Base-by-base conservation (phyloP, 305 asterid genomes). In the Solanum hybrid region DNA sequence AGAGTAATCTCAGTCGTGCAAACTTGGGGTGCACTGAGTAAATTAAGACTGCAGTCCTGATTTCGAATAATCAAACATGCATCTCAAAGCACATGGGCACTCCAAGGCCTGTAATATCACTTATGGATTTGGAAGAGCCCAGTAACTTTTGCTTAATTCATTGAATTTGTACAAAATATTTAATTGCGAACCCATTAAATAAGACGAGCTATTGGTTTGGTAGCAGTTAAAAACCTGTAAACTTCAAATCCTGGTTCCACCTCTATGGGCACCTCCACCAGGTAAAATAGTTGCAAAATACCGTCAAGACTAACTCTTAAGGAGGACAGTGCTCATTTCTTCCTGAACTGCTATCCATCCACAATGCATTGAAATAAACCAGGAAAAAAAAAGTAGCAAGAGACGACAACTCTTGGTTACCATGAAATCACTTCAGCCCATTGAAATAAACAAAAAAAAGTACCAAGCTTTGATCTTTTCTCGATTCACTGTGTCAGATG, bases 341-440 rank as follows among this genome's bases (percentile, higher is more conserved):
- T 79, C n/a, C 11, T 24, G 16, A 26, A 37, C 35, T 79, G 31
- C 56, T 79, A n/a, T 38, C n/a, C 31, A 17, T 79, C 10, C 85
- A 36, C 85, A 79, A 36, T 79, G 60, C 10, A 32, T 76, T 76
- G 42, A 76, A 32, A 32, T 31, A 32, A 76, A 76, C 17, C 32
- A 71, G 7, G 8, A 14, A 10, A 71, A 31, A 16, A 38, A 81
- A 76, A 32, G 89, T 90, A 95, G 98, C 99, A 96, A 89, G 91
- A 96, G 89, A 95, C 32, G 86, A 86, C 90, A 88, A 96, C 98
- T 92, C 99, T 92, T 29, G 98, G 98, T 92, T 97, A 99, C 99
- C 96, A 95, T 38, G 98, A 96, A 89, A 96, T 91, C 89, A 95
- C 91, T 93, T 97, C 98, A 88, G 91, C 95, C 99, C 98, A 97